Conservation (phyloP, 495 filamentous ascomycete genomes). For the Amphirosellinia nigrospora region DNA sequence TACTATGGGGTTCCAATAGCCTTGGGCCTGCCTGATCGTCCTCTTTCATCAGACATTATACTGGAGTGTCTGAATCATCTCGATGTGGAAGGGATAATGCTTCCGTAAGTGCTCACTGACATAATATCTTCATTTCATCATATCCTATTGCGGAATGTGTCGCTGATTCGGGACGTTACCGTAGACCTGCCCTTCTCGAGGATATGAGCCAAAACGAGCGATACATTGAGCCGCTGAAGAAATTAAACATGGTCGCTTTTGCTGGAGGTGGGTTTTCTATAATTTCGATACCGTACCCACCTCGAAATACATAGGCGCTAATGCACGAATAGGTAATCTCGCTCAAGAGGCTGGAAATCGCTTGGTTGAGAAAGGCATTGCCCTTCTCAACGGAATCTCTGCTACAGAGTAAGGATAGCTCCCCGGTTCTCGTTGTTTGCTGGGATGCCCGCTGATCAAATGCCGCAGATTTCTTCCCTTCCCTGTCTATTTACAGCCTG, state of each 20-base stretch:
- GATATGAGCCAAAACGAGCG: slow-evolving; percentile 46
- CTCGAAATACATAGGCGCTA: slow-evolving; percentile 22
- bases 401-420: slow-evolving; percentile 46
- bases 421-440: not conserved
- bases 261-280: slow-evolving; percentile 44
- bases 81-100: slow-evolving; percentile 38
- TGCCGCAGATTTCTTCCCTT: slow-evolving; percentile 49
- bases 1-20: slow-evolving; percentile 42
- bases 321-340: slow-evolving; percentile 42
- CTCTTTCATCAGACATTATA: slow-evolving; percentile 43
- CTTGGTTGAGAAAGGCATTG: slow-evolving; percentile 40
- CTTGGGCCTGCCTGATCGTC: slow-evolving; percentile 46
- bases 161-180: not conserved
- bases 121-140: no score
- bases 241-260: slow-evolving; percentile 42
- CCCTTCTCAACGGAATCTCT: slow-evolving; percentile 43
- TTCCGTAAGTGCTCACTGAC: slow-evolving; percentile 34
- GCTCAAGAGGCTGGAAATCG: slow-evolving; percentile 44
- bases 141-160: not conserved
- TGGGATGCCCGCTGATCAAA: not conserved
- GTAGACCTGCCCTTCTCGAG: slow-evolving; percentile 49
- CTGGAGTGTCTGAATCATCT: slow-evolving; percentile 42
- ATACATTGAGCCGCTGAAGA: slow-evolving; percentile 35
- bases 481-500: slow-evolving; percentile 42
- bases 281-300: not conserved